Evolutionary conservation across 352 stramenopile species (phyloP).

Genomic region (Globisporangium spinosum): DNA sequence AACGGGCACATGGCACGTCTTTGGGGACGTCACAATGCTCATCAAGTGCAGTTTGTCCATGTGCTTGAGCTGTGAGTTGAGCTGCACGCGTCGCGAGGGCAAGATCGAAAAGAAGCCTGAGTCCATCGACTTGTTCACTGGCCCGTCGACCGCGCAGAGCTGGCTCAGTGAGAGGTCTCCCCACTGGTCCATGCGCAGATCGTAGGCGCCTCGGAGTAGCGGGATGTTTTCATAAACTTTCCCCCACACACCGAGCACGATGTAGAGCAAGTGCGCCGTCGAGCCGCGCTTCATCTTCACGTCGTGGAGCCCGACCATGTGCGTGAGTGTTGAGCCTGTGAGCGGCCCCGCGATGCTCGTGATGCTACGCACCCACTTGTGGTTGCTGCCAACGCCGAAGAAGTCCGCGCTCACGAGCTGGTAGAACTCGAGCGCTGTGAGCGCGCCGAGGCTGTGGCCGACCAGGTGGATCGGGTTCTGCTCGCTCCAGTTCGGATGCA

Average conservation of each 20-base stretch:
- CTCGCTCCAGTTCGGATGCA: constrained; percentile 45
- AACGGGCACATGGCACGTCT: constrained; percentile 31
- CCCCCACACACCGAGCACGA: constrained; percentile 37
- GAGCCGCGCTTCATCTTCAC: constrained; percentile 23
- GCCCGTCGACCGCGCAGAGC: neutral
- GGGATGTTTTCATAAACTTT: constrained; percentile 40
- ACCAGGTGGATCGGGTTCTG: constrained; percentile 52
- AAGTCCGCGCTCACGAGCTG: constrained; percentile 57
- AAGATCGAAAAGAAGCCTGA: neutral
- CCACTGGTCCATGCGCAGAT: constrained; percentile 66
- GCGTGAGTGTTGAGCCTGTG: constrained; percentile 47
- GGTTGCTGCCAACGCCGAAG: constrained; percentile 48
- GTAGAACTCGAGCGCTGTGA: constrained; percentile 71
- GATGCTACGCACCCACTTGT: constrained; percentile 61
- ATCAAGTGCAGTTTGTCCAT: constrained; percentile 63
- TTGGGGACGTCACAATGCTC: constrained; percentile 66
- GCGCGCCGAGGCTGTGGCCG: constrained; percentile 59
- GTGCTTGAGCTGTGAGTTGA: constrained; percentile 43
- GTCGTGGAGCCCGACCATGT: constrained; percentile 44
- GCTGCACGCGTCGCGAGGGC: constrained; percentile 26
- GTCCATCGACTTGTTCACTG: constrained; percentile 6
- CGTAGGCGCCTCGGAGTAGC: constrained; percentile 27
- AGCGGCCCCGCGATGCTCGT: constrained; percentile 53
- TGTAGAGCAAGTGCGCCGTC: constrained; percentile 36
- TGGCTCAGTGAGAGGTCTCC: neutral